Conservation (phyloP, 345 rosid genomes). For the Salix caprea region DNA sequence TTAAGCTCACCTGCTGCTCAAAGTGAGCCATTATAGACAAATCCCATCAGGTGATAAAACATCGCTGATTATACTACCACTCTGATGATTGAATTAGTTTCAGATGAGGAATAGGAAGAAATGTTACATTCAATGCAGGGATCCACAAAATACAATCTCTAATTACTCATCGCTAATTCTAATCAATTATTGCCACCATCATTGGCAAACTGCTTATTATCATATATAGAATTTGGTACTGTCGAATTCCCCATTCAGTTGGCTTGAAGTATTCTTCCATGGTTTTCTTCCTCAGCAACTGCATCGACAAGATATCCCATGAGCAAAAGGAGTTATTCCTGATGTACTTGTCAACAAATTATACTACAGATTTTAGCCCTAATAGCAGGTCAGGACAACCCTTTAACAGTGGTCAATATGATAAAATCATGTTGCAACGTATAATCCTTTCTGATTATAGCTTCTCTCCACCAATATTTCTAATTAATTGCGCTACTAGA, state of each 20-base stretch:
- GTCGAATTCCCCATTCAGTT: constrained; percentile 35
- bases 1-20: background rate
- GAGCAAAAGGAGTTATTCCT: background rate
- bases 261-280: constrained; percentile 58
- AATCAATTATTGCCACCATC: background rate
- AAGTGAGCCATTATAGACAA: background rate
- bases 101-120: background rate
- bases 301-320: constrained; percentile 9
- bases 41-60: background rate
- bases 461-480: background rate
- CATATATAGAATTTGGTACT: background rate
- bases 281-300: constrained; percentile 52
- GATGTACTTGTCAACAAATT: background rate
- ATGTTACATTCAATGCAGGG: background rate
- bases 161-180: background rate
- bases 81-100: background rate
- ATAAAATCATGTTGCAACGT: background rate
- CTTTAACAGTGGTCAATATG: background rate
- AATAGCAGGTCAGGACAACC: background rate
- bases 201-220: background rate
- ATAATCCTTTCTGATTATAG: background rate
- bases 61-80: background rate
- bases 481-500: background rate
- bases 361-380: background rate
- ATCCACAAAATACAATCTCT: background rate